phyloP scores from a whole-genome alignment of 176 grass and related monocot species.

The Dendrocalamus sinicus region DNA sequence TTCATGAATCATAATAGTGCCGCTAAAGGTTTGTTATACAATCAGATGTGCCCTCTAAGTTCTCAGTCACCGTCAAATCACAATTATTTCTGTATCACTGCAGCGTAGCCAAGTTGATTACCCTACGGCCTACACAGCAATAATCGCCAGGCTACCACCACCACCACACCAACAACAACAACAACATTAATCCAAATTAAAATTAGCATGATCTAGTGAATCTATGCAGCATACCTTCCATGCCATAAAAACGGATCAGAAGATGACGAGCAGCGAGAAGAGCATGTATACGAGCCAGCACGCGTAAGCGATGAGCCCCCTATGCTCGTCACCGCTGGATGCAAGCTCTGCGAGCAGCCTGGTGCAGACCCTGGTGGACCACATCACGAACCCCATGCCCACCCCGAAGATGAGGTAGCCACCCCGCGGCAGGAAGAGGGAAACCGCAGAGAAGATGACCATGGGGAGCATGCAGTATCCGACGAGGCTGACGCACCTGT shows the following conservation, averaged over 20 bases:
- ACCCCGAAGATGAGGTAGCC: slow-evolving; percentile 73
- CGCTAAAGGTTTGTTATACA: background rate
- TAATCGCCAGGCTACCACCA: background rate
- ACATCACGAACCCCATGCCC: slow-evolving; percentile 79
- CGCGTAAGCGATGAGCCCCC: slow-evolving; percentile 77
- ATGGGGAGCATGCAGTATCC: slow-evolving; percentile 98
- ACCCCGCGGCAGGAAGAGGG: slow-evolving; percentile 81
- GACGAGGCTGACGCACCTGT: slow-evolving; percentile 86
- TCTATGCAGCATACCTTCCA: slow-evolving; percentile 25
- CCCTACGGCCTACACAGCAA: background rate
- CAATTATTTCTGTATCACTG: background rate
- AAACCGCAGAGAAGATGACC: slow-evolving; percentile 94
- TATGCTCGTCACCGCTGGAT: slow-evolving; percentile 83
- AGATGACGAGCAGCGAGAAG: slow-evolving; percentile 91
- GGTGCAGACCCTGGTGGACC: slow-evolving; percentile 88
- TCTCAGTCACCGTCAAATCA: slow-evolving; percentile 14
- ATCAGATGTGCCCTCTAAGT: background rate
- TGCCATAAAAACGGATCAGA: slow-evolving; percentile 54
- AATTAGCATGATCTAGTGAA: slow-evolving; percentile 12
- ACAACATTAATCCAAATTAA: slow-evolving; percentile 1
- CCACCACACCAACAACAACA: background rate
- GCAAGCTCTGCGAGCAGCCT: slow-evolving; percentile 84
- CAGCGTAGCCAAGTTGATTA: background rate
- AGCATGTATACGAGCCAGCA: slow-evolving; percentile 96
- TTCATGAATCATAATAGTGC: background rate